phyloP scores from a whole-genome alignment of 495 filamentous ascomycete species.

The Xylaria nigripes region DNA sequence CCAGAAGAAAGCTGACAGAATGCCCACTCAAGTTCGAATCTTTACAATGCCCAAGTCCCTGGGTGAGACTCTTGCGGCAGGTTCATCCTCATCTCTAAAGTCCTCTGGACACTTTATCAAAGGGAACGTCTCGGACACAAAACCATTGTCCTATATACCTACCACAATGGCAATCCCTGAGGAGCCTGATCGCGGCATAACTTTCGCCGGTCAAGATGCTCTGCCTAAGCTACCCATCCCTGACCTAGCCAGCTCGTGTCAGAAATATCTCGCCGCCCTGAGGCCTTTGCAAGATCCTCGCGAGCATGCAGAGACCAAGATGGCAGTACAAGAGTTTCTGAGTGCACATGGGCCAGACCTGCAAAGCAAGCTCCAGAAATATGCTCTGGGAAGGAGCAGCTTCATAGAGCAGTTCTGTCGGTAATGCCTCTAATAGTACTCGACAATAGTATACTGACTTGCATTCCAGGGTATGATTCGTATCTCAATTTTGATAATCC shows the following conservation, averaged over 20 bases:
- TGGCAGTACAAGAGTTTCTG: conserved; percentile 78
- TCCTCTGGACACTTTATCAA: conserved; percentile 23
- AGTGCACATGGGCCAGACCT: conserved; percentile 74
- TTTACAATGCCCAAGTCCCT: conserved; percentile 67
- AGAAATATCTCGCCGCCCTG: conserved; percentile 73
- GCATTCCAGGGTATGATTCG: conserved; percentile 82
- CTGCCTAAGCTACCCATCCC: conserved; percentile 91
- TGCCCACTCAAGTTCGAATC: conserved; percentile 48
- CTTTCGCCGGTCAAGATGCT: conserved; percentile 80
- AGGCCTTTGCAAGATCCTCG: conserved; percentile 69
- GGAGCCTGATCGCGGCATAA: conserved; percentile 54
- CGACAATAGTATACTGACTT: conserved; percentile 5
- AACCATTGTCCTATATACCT: conserved; percentile 15
- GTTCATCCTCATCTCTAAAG: conserved; percentile 24
- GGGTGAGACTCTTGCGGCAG: conserved; percentile 50
- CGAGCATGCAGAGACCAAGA: conserved; percentile 76
- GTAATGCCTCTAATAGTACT: conserved; percentile 25
- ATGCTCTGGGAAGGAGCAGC: conserved; percentile 86
- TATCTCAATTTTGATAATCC: conserved; percentile 98
- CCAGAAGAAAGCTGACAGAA: conserved; percentile 30
- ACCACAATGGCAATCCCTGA: conserved; percentile 33
- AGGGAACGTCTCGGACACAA: conserved; percentile 20
- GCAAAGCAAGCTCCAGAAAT: conserved; percentile 84
- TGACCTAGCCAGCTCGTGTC: conserved; percentile 72
- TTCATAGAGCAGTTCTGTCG: conserved; percentile 99